Base-by-base conservation (phyloP, 495 filamentous ascomycete species). In the Penicillium manginii region DNA sequence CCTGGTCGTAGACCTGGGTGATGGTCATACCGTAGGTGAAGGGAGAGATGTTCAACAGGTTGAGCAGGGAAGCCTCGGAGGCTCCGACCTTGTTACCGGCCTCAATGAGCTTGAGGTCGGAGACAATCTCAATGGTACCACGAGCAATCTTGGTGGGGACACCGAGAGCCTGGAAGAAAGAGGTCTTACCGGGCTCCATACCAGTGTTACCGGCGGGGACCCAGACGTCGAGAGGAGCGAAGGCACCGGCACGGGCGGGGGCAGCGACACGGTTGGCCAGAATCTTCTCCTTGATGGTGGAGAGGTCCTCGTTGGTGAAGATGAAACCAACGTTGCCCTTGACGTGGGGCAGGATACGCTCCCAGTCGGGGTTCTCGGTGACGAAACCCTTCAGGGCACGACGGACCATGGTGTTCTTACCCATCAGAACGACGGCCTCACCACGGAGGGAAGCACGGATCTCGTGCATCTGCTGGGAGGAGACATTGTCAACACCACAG, bases 381-480 rank as follows among this genome's bases (percentile, higher is more conserved):
- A 96, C 75, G 84, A 99, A 97, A 73, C 91, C 93, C 86, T 93
- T 96, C 74, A 99, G 85, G 62, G 94, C 96, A 83, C 94, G 93
- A 73, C 94, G 93, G 66, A 97, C 89, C 93, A 98, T 98, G 75
- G 93, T 98, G 85, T 99, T 99, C 87, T 99, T 99, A 72, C 94
- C 94, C 94, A 99, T 99, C 78, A 98, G 85, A 62, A 98, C 92
- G 66, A 97, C 88, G 78, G 84, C 93, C 74, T 96, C 81, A 39
- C 90, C 88, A 78, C 93, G 90, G 75, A 97, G 86, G 69, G 88
- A 79, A 67, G 86, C 81, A 79, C 94, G 89, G 77, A 98, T 98
- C 86, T 99, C 94, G 90, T 99, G 94, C 94, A 99, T 99, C 87
- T 99, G 94, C 88, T 99, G 94, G 55, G 94, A 99, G 76, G 87